Percentiles rank a stretch among this genome's conserved stretches.
phyloP scores from a whole-genome alignment of 2,329 filamentous ascomycete species.

The Elsinoe fawcettii region DNA sequence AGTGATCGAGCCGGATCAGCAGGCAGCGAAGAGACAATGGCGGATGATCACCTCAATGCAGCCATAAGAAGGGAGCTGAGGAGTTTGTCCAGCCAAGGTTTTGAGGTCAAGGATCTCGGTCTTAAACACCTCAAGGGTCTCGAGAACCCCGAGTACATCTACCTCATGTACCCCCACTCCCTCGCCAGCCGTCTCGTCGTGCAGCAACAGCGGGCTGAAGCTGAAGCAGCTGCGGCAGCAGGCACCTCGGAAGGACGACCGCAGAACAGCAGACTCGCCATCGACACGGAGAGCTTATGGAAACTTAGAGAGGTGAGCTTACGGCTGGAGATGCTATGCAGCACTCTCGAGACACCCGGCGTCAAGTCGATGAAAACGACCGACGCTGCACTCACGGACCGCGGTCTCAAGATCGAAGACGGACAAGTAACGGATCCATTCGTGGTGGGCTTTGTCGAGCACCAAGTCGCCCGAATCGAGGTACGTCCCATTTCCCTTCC shows the following conservation, averaged over 20 bases:
- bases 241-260: constrained; percentile 44
- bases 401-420: constrained; percentile 57
- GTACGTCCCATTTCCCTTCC: no score
- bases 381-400: constrained; percentile 72
- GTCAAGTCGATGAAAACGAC: constrained; percentile 62
- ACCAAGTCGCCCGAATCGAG: constrained; percentile 93
- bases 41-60: constrained; percentile 65
- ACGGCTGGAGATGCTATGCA: constrained; percentile 87
- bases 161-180: constrained; percentile 87
- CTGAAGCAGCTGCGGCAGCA: constrained; percentile 32
- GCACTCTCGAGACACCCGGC: constrained; percentile 66
- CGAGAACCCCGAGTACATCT: constrained; percentile 93
- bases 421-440: constrained; percentile 85
- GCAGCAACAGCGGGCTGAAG: constrained; percentile 49
- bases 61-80: constrained; percentile 81
- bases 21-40: constrained; percentile 65
- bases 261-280: constrained; percentile 56
- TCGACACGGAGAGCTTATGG: constrained; percentile 83
- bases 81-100: constrained; percentile 81
- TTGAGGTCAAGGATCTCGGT: constrained; percentile 93
- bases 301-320: constrained; percentile 81
- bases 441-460: constrained; percentile 81
- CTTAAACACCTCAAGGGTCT: constrained; percentile 93
- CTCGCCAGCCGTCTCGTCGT: constrained; percentile 71
- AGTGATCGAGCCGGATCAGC: constrained; percentile 62